Base-by-base conservation (phyloP, 345 rosid species). In the Stellera chamaejasme region DNA sequence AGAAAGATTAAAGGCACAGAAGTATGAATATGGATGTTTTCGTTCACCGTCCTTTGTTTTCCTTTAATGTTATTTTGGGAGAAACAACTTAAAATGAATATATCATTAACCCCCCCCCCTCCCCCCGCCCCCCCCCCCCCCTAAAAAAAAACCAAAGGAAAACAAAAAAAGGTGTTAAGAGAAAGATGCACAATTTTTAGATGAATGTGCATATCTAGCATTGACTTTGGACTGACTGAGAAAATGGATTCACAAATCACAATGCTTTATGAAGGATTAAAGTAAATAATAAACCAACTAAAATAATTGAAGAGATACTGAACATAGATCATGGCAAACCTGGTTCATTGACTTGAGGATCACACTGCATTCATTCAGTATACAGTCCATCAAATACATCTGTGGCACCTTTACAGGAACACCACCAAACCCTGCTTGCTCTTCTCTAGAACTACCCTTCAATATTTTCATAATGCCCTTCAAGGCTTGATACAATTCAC, bases 381-480 rank as follows among this genome's bases (percentile, higher is more conserved):
- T 81, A 79, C 98, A 92, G 72, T 88, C 96, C 85, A 92, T 79
- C 69, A 81, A 53, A 78, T 76, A 92, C 72, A 92, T 78, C 12
- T 68, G 70, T 43, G 97, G 98, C 64, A 68, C 51, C 65, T 70
- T 85, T 60, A 28, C 43, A 26, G 15, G 62, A 52, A 95, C 87
- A 60, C 60, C 72, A 68, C 60, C 58, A 25, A 54, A 51, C 27
- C 48, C 45, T 43, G 54, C 56, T 75, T 79, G 70, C 48, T 49
- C 74, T 58, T 71, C 62, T 61, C 49, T 57, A 57, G 75, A 72
- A 63, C 62, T 74, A 61, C 62, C 55, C 63, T 79, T 72, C 62
- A 75, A 61, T 63, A 73, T 50, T 45, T 52, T 69, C 67, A 69
- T 63, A 62, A 75, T 73, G 53, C 82, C 87, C 57, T 71, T 81